Conservation (phyloP, 75 land plant genomes). For the Pseudotsuga menziesii region DNA sequence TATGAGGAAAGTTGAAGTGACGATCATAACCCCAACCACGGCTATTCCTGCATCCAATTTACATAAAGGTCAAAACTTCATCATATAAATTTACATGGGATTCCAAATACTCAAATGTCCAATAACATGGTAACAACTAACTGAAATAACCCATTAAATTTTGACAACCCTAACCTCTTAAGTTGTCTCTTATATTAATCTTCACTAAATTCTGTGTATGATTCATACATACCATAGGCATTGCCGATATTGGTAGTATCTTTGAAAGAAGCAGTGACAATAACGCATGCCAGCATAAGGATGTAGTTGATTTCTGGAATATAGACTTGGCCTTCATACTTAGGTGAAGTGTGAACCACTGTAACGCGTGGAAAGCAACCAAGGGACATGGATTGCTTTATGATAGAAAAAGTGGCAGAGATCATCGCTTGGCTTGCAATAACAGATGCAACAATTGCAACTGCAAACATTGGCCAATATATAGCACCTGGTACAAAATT, state of each 20-base stretch:
- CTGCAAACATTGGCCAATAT: constrained; percentile 65
- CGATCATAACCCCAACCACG: constrained; percentile 32
- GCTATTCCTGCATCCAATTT: constrained; percentile 23
- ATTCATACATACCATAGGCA: constrained; percentile 44
- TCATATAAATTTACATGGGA: too few species aligned
- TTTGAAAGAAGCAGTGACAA: constrained; percentile 36
- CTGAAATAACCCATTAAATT: too few species aligned
- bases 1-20: constrained; percentile 24
- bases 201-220: too few species aligned
- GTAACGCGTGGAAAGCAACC: constrained; percentile 57
- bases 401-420: constrained; percentile 52
- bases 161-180: too few species aligned
- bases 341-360: constrained; percentile 53
- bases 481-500: constrained; percentile 24
- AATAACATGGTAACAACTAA: too few species aligned
- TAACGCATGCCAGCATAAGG: constrained; percentile 48
- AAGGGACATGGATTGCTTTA: constrained; percentile 47
- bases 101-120: too few species aligned
- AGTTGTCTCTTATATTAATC: too few species aligned
- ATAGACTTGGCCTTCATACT: constrained; percentile 58
- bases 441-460: constrained; percentile 52
- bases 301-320: constrained; percentile 58
- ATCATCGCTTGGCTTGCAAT: constrained; percentile 82
- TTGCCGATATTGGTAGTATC: constrained; percentile 50
- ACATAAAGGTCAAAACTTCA: too few species aligned